Conservation (phyloP, 306 rosid species). For the Senna tora region DNA sequence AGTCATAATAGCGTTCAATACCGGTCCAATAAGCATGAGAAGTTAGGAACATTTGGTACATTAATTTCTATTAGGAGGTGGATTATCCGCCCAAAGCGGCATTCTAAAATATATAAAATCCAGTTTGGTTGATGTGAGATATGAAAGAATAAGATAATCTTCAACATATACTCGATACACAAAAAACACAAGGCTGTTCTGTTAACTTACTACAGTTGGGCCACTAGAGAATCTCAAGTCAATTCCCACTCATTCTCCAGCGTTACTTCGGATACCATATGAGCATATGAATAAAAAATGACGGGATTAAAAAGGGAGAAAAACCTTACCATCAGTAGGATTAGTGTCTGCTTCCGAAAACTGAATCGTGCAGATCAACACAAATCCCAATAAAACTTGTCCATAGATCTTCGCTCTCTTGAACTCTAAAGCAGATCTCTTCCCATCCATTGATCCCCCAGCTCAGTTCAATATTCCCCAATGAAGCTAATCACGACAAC, state of each 20-base stretch:
- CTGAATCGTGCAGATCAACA: conserved; percentile 60
- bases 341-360: conserved; percentile 68
- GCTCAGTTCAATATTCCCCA: conserved; percentile 37
- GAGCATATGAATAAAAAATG: conserved; percentile 30
- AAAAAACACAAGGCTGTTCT: conserved; percentile 20
- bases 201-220: conserved; percentile 4
- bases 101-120: conserved; percentile 18
- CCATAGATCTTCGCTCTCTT: conserved; percentile 56
- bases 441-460: conserved; percentile 68
- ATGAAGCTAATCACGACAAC: conserved; percentile 45
- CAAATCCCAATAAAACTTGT: conserved; percentile 54
- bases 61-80: background rate
- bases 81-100: conserved; percentile 32
- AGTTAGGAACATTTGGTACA: background rate
- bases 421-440: conserved; percentile 57
- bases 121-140: conserved; percentile 17
- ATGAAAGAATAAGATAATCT: conserved; percentile 18
- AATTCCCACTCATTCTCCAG: conserved; percentile 25
- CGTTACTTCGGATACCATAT: conserved; percentile 36
- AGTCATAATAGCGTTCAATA: conserved; percentile 16
- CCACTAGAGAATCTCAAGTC: conserved; percentile 30
- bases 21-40: conserved; percentile 6
- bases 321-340: conserved; percentile 73
- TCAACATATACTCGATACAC: conserved; percentile 20
- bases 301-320: conserved; percentile 28